A percentile compares a stretch with the other conserved stretches of the same genome.
Evolutionary conservation across 106 monocot species (phyloP).

Genomic region (Xerophyta viscosa): DNA sequence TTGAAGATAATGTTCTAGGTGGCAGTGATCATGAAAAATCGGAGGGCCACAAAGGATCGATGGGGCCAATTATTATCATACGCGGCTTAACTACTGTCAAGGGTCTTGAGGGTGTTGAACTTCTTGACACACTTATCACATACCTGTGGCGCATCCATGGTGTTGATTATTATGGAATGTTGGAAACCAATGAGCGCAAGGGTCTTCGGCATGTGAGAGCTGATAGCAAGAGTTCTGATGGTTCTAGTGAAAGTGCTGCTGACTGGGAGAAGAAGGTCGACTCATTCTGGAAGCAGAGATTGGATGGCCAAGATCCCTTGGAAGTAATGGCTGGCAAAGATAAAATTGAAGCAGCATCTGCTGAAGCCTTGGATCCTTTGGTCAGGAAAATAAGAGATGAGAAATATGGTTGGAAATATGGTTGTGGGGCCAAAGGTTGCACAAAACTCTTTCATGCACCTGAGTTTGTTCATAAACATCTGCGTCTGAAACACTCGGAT

Average conservation of each 20-base stretch:
- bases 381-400: constrained; percentile 97
- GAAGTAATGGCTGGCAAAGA: constrained; percentile 74
- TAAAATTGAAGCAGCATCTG: constrained; percentile 78
- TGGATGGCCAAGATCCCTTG: constrained; percentile 68
- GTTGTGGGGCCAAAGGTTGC: constrained; percentile 97
- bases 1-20: constrained; percentile 71
- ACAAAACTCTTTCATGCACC: constrained; percentile 94
- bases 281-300: constrained; percentile 73
- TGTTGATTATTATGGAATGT: constrained; percentile 89
- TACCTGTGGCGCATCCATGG: constrained; percentile 92
- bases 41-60: constrained; percentile 74
- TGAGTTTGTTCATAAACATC: constrained; percentile 98
- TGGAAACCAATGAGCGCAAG: constrained; percentile 65
- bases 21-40: constrained; percentile 46
- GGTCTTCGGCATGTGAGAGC: constrained; percentile 73
- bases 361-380: constrained; percentile 70
- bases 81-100: constrained; percentile 69
- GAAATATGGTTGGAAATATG: constrained; percentile 99
- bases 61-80: constrained; percentile 91
- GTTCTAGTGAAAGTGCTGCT: constrained; percentile 13
- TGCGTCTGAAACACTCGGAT: constrained; percentile 91
- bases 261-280: constrained; percentile 94
- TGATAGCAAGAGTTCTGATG: constrained; percentile 49
- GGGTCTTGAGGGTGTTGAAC: constrained; percentile 87
- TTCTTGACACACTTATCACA: constrained; percentile 86